phyloP scores from a whole-genome alignment of 129 eudicot species.

The Tagetes patula region DNA sequence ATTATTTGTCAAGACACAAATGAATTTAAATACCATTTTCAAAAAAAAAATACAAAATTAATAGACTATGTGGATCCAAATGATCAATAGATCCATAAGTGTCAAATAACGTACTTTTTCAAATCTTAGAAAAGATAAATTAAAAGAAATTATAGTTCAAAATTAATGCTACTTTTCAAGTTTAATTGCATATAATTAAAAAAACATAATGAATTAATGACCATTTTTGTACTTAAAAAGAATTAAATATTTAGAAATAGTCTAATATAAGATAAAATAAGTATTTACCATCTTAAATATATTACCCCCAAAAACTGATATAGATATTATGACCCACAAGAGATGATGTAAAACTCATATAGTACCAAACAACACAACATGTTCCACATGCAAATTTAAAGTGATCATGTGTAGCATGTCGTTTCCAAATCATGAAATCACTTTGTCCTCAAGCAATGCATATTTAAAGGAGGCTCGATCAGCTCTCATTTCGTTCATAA shows the following conservation, averaged over 20 bases:
- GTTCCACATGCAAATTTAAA: conserved; percentile 33
- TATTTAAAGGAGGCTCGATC: conserved; percentile 38
- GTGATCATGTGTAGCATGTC: conserved; percentile 42
- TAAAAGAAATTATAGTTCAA: no score
- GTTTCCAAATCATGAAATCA: conserved; percentile 22
- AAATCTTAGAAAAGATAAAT: no score
- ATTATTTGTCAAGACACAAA: no score
- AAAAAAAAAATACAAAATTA: no score
- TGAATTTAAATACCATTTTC: no score
- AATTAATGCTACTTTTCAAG: no score
- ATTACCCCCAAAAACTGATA: neutral
- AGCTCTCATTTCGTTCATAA: conserved; percentile 4
- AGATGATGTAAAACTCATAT: conserved; percentile 9
- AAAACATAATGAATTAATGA: no score
- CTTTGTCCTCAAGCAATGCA: conserved; percentile 18
- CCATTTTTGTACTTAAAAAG: no score
- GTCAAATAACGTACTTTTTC: neutral
- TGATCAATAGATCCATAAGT: neutral
- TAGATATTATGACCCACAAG: conserved; percentile 29
- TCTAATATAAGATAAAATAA: neutral
- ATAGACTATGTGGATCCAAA: neutral
- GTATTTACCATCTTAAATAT: neutral
- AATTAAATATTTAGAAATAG: no score
- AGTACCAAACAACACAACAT: conserved; percentile 35
- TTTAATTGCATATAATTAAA: no score